phyloP scores from a whole-genome alignment of 139 green algal genomes.

The Astrephomene gubernaculifera region DNA sequence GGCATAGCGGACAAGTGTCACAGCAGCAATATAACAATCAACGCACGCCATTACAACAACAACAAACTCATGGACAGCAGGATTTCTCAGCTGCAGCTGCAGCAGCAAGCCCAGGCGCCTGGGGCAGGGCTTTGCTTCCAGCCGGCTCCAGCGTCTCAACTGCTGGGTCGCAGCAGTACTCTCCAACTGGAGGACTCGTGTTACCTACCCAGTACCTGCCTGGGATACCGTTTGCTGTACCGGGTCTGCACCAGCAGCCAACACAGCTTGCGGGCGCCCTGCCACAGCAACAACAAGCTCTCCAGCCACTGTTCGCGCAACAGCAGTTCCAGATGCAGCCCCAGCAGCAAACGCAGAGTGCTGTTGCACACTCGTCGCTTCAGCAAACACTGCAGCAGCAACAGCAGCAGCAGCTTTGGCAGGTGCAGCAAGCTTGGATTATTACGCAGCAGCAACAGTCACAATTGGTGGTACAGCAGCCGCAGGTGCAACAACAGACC shows the following conservation, averaged over 20 bases:
- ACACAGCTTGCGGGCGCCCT: background rate
- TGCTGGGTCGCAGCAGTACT: background rate
- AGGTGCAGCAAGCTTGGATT: background rate
- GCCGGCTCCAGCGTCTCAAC: background rate
- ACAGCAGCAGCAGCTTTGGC: slow-evolving; percentile 4
- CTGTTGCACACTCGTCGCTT: background rate
- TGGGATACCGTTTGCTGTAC: background rate
- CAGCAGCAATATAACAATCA: slow-evolving; percentile 11
- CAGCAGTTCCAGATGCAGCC: background rate
- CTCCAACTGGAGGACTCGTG: background rate
- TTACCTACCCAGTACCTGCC: slow-evolving; percentile 7
- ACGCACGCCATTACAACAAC: slow-evolving; percentile 36
- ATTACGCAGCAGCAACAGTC: background rate
- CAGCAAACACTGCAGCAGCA: background rate
- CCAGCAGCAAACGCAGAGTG: no score
- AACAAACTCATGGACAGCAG: background rate
- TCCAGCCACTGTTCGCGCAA: background rate
- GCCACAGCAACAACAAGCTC: slow-evolving; percentile 18
- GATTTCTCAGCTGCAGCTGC: background rate
- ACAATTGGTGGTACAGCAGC: background rate
- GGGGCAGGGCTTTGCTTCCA: background rate
- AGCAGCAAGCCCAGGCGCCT: background rate
- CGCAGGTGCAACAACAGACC: background rate
- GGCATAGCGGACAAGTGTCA: slow-evolving; percentile 27
- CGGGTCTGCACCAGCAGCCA: background rate